Evolutionary conservation across 2,329 filamentous ascomycete genomes (phyloP).

Genomic region (Penicillium nordicum): DNA sequence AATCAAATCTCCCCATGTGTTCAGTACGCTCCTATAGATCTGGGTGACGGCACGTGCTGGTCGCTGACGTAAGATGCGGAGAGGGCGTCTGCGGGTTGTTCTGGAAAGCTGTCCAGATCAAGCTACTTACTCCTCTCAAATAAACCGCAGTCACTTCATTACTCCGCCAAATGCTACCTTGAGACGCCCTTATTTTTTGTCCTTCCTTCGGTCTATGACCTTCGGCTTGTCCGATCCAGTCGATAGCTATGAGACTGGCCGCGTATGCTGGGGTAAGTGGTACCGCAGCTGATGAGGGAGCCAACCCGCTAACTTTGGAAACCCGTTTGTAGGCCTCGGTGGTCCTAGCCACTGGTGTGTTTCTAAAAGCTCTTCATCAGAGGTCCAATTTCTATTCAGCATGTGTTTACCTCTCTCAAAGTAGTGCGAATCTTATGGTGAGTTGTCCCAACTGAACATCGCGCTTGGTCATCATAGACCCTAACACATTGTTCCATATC

Average conservation of each 20-base stretch:
- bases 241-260: constrained; percentile 46
- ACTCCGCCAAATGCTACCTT: constrained; percentile 11
- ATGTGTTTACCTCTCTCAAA: constrained; percentile 93
- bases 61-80: constrained; percentile 29
- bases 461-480: not conserved
- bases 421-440: constrained; percentile 91
- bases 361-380: constrained; percentile 89
- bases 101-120: constrained; percentile 29
- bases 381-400: constrained; percentile 98
- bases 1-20: not conserved
- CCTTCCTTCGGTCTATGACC: constrained; percentile 28
- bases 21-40: not conserved
- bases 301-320: constrained; percentile 12
- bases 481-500: not conserved
- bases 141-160: constrained; percentile 6
- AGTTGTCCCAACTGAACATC: constrained; percentile 34
- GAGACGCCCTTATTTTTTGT: constrained; percentile 1
- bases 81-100: constrained; percentile 12
- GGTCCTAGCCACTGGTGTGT: constrained; percentile 75
- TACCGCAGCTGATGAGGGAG: not conserved
- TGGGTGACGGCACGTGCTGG: constrained; percentile 14
- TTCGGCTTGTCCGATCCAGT: constrained; percentile 22
- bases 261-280: constrained; percentile 52
- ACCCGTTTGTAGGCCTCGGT: constrained; percentile 63
- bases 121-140: constrained; percentile 15